A percentile compares a stretch with the other conserved stretches of the same genome.
Conservation (phyloP, 208 protist species). For the Kentomonas sorsogonicus region DNA sequence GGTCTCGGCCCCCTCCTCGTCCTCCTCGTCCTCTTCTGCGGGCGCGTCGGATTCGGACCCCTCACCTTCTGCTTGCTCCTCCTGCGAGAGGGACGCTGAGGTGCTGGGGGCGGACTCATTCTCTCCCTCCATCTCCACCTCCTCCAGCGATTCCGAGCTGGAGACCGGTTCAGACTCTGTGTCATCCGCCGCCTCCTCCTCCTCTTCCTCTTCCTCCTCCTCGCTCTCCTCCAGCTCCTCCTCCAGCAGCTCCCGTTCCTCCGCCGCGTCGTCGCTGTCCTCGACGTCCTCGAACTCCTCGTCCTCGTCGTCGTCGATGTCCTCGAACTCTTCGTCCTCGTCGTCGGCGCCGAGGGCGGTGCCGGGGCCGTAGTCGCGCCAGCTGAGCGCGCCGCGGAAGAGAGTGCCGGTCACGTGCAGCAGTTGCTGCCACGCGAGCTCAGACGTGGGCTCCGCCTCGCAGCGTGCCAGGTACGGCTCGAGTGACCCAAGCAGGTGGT, state of each 20-base stretch:
- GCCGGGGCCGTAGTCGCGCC: not conserved
- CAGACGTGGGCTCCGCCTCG: not conserved
- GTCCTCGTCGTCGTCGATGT: constrained; percentile 7
- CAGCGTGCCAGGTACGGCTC: not conserved
- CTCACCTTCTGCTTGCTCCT: no score
- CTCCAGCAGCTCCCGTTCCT: not conserved
- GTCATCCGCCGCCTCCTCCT: not conserved
- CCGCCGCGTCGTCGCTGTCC: not conserved
- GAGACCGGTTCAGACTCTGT: not conserved
- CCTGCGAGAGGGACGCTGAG: not conserved
- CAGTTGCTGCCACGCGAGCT: not conserved
- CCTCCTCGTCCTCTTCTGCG: no score
- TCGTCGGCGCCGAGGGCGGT: not conserved
- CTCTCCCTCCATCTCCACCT: constrained; percentile 6
- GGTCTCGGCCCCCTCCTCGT: no score
- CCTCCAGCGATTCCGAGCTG: not conserved
- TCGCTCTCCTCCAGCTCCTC: not conserved
- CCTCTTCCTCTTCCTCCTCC: constrained; percentile 7
- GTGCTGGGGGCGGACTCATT: not conserved
- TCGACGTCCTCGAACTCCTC: constrained; percentile 7
- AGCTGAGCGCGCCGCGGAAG: not conserved
- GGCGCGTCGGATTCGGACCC: no score
- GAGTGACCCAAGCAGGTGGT: no score
- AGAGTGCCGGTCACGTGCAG: not conserved
- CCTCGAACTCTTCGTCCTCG: not conserved